Percentiles rank a stretch among this genome's conserved stretches.
phyloP scores from a whole-genome alignment of 2,329 filamentous ascomycete species.

The Botrytis elliptica region DNA sequence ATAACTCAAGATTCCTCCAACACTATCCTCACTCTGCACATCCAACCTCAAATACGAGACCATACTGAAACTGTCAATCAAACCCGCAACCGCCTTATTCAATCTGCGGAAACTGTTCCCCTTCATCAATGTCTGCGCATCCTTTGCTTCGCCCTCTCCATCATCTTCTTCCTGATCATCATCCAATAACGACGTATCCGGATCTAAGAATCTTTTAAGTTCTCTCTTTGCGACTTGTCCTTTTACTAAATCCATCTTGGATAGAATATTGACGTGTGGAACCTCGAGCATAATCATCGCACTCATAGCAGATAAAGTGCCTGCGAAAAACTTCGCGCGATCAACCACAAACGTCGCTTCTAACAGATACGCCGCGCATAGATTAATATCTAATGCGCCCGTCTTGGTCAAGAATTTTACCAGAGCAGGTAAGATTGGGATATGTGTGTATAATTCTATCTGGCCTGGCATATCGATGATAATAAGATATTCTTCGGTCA shows the following conservation, averaged over 20 bases:
- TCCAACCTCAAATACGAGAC: conserved; percentile 91
- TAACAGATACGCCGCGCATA: conserved; percentile 91
- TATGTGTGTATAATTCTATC: conserved; percentile 97
- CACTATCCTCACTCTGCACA: conserved; percentile 87
- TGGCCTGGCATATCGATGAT: conserved; percentile 99
- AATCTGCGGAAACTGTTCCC: conserved; percentile 78
- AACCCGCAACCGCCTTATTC: conserved; percentile 81
- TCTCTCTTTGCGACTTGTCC: conserved; percentile 85
- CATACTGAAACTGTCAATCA: conserved; percentile 98
- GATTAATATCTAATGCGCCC: conserved; percentile 81
- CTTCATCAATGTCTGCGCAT: conserved; percentile 73
- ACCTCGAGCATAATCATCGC: conserved; percentile 99
- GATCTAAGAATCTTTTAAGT: conserved; percentile 84
- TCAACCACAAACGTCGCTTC: conserved; percentile 96
- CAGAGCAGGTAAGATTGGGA: conserved; percentile 84
- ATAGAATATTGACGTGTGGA: conserved; percentile 92
- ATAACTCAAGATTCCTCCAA: conserved; percentile 80
- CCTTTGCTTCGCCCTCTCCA: conserved; percentile 52
- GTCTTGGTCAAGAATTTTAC: conserved; percentile 76
- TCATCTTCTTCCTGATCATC: conserved; percentile 45
- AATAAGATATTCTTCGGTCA: conserved; percentile 94
- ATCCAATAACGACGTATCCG: conserved; percentile 78
- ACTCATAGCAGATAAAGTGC: conserved; percentile 93
- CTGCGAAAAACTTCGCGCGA: conserved; percentile 94
- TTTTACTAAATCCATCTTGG: conserved; percentile 96